Conservation (phyloP, 1,284 basidiomycete genomes). For the Rhodotorula sp. region DNA sequence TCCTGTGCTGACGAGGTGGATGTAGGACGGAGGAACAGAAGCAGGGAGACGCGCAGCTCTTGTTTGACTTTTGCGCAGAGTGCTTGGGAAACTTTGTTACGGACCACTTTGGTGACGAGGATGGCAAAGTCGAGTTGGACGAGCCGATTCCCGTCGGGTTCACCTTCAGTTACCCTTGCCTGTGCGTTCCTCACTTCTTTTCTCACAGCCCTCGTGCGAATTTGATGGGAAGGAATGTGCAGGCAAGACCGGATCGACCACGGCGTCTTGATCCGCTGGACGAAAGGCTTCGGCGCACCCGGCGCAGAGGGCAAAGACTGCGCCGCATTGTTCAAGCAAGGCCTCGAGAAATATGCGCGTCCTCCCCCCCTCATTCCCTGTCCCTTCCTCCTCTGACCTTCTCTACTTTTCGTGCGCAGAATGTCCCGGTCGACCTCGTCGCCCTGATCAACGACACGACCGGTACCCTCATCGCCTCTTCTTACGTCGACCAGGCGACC, state of each 20-base stretch:
- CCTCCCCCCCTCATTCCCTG: too few relatives aligned
- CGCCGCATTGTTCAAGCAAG: conserved; percentile 83
- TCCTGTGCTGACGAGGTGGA: not conserved
- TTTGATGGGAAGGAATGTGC: conserved; percentile 2
- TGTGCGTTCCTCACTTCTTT: conserved; percentile 55
- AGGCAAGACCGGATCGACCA: conserved; percentile 93
- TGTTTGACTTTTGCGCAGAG: conserved; percentile 97
- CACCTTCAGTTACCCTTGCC: conserved; percentile 92
- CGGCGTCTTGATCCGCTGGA: conserved; percentile 94
- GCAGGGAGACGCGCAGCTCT: conserved; percentile 87
- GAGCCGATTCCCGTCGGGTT: conserved; percentile 83
- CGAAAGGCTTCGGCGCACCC: conserved; percentile 91
- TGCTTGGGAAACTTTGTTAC: conserved; percentile 86
- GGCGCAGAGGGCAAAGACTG: conserved; percentile 93
- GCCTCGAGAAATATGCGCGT: conserved; percentile 65
- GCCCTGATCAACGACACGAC: conserved; percentile 97
- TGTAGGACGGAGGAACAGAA: conserved; percentile 86
- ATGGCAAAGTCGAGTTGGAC: conserved; percentile 64
- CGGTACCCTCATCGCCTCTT: conserved; percentile 92
- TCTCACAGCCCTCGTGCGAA: not conserved
- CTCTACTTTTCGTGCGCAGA: conserved; percentile 39
- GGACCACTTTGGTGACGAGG: conserved; percentile 66
- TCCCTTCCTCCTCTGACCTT: not conserved
- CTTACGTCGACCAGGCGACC: conserved; percentile 87
- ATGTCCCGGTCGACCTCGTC: conserved; percentile 68